These are phyloP conservation scores for Ophiostoma ulmi DNA, from an alignment of 2,329 filamentous ascomycete species.

Conservation along the genomic window DNA sequence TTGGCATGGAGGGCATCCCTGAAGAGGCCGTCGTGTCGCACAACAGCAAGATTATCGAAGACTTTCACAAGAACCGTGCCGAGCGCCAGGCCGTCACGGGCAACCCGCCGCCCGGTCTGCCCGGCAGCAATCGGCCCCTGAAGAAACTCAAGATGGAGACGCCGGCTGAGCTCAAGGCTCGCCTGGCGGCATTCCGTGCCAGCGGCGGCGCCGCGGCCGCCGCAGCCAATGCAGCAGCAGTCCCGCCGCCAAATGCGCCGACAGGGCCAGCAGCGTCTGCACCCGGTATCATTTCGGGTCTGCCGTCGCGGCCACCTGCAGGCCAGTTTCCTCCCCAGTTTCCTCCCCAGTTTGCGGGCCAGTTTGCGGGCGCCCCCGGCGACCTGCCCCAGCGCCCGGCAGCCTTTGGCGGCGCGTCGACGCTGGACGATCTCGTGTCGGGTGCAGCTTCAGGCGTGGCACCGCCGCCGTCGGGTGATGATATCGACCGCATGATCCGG, in stretches of 20 bases:
- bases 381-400: slow-evolving; percentile 32
- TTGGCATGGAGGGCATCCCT: slow-evolving; percentile 96
- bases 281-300: slow-evolving; percentile 25
- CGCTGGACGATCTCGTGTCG: slow-evolving; percentile 46
- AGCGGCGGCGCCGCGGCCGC: slow-evolving; percentile 42
- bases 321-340: slow-evolving; percentile 25
- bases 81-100: slow-evolving; percentile 77
- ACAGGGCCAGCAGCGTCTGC: slow-evolving; percentile 29
- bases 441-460: slow-evolving; percentile 31
- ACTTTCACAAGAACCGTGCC: slow-evolving; percentile 79
- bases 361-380: not conserved
- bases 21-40: slow-evolving; percentile 78
- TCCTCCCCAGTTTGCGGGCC: slow-evolving; percentile 30
- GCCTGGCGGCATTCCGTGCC: slow-evolving; percentile 71
- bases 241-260: slow-evolving; percentile 40
- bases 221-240: slow-evolving; percentile 34
- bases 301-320: slow-evolving; percentile 26
- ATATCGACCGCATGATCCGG: slow-evolving; percentile 61
- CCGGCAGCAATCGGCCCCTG: slow-evolving; percentile 51
- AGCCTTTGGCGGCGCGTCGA: slow-evolving; percentile 34
- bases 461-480: slow-evolving; percentile 45
- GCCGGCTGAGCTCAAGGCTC: slow-evolving; percentile 70
- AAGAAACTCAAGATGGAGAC: slow-evolving; percentile 71
- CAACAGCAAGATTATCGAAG: slow-evolving; percentile 77
- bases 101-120: slow-evolving; percentile 67